phyloP scores from a whole-genome alignment of 768 basidiomycete species.

The Leucocoprinus sp. region DNA sequence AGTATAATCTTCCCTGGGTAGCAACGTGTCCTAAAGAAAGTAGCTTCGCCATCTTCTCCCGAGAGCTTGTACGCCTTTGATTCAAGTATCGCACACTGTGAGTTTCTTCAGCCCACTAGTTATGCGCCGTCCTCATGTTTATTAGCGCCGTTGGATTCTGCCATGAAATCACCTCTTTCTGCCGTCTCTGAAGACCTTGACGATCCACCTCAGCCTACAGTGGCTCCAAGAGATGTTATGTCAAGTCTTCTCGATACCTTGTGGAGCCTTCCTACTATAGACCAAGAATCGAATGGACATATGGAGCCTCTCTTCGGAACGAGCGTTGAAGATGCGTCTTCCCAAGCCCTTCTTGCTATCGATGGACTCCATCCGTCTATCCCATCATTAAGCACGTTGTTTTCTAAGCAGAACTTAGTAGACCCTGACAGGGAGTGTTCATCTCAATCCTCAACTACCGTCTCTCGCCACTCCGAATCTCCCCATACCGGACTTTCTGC shows the following conservation, averaged over 20 bases:
- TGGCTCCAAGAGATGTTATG: slow-evolving; percentile 2
- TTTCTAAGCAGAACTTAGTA: not conserved
- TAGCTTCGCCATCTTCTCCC: slow-evolving; percentile 1
- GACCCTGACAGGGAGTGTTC: not conserved
- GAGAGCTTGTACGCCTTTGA: not conserved
- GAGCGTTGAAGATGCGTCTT: not conserved
- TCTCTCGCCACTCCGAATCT: too few relatives aligned
- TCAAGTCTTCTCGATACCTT: not conserved
- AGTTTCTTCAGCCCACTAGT: not conserved
- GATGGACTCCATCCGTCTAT: not conserved
- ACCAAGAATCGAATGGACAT: not conserved
- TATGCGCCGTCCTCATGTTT: not conserved
- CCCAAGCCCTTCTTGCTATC: not conserved
- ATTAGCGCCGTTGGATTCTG: not conserved
- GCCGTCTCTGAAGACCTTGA: not conserved
- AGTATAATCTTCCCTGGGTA: not conserved
- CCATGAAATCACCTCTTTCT: not conserved
- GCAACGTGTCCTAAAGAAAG: not conserved
- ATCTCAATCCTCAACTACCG: not conserved
- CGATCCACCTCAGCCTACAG: not conserved
- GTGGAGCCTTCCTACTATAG: not conserved
- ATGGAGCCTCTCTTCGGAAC: slow-evolving; percentile 6
- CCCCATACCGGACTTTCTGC: too few relatives aligned
- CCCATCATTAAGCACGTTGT: not conserved
- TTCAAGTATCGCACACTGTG: not conserved